Evolutionary conservation across 352 stramenopile species (phyloP), one percentile per base, ranked within the genome.

Genomic region (Pythium plurisporium): DNA sequence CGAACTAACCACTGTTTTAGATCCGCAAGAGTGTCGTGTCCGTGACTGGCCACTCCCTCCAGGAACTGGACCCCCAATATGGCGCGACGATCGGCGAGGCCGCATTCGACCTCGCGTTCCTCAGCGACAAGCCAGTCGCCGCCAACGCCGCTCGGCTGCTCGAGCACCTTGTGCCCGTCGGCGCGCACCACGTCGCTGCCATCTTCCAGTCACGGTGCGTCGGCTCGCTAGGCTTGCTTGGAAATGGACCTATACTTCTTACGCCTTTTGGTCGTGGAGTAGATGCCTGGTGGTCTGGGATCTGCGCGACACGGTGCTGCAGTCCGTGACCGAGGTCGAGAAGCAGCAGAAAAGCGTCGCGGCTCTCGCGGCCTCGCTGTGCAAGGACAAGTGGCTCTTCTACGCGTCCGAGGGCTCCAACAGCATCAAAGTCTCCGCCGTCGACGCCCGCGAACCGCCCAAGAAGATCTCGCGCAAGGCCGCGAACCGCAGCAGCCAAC

Each of bases 381-480:
- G 74, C 48, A 58, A 47, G n/a, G 65, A 82, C 40, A 68, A 71
- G 9, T 89, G 75, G 71, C 25, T 94, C 22, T 91, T 91, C 48
- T 94, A 87, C 59, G 67, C 69, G 40, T 69, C 74, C 23, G 83
- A 94, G 50, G 83, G 75, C 7, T 91, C 81, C 67, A 79, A 85
- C 43, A 91, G 73, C 62, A 79, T 94, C 45, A 62, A 67, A 33
- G 67, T 87, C 19, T 72, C 75, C 19, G 49, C 66, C 5, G 64
- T 85, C 1, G 76, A 84, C 44, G 73, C 69, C 15, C 61, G 53
- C 12, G 81, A 83, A 25, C 60, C 69, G 47, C 70, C 71, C 9
- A 85, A 86, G 52, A 88, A 91, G 62, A 87, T 94, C 29, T 70
- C 77, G 3, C 80, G 83, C 33, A 91, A 91, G 50, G 78, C 69